Evolutionary conservation across 2,329 filamentous ascomycete species (phyloP).

Genomic region (Drechslerella coelobrocha): DNA sequence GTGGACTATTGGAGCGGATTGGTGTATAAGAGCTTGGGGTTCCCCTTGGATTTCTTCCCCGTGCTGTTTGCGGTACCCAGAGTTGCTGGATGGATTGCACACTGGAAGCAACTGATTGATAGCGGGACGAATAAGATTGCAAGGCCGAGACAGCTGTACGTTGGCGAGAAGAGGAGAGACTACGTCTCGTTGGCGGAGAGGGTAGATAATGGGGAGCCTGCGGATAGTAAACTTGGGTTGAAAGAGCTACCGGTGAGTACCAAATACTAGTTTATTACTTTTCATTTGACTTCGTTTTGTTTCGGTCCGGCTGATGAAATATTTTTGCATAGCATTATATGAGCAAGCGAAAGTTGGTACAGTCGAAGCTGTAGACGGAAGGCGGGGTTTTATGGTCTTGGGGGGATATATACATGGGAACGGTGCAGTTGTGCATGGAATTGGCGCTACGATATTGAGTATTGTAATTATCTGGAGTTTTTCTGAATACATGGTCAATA

Average conservation of each 20-base stretch:
- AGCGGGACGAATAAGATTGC: conserved; percentile 63
- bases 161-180: conserved; percentile 61
- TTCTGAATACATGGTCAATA: too few species aligned
- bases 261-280: neutral
- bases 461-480: too few species aligned
- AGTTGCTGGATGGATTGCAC: conserved; percentile 64
- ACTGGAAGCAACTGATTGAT: conserved; percentile 64
- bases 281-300: neutral
- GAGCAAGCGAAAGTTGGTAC: conserved; percentile 42
- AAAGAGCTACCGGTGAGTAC: conserved; percentile 52
- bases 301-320: neutral
- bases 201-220: conserved; percentile 55
- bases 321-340: conserved; percentile 37
- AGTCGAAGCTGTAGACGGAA: conserved; percentile 20
- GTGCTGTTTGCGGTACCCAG: conserved; percentile 64
- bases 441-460: too few species aligned
- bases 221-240: conserved; percentile 53
- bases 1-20: conserved; percentile 65
- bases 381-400: neutral
- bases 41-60: conserved; percentile 64
- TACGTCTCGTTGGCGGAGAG: conserved; percentile 60
- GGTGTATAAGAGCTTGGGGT: conserved; percentile 65
- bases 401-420: neutral
- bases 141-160: conserved; percentile 62
- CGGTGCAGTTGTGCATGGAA: too few species aligned